A percentile compares a stretch with the other conserved stretches of the same genome.
Conservation (phyloP, 345 rosid genomes). For the Ricinus communis region DNA sequence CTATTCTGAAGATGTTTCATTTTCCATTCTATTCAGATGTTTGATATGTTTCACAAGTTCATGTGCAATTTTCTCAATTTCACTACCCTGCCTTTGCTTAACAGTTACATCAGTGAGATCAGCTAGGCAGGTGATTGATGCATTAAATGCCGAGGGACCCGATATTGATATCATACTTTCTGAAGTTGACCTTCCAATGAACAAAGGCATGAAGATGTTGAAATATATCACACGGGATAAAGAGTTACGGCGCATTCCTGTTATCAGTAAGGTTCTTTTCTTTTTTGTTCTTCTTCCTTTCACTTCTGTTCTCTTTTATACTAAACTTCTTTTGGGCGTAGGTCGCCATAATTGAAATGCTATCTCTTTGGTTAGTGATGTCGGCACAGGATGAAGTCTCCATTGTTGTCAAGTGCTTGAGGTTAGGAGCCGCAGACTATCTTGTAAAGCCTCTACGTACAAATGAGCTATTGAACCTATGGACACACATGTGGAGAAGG, state of each 20-base stretch:
- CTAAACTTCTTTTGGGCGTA: neutral
- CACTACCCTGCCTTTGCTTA: slow-evolving; percentile 18
- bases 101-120: slow-evolving; percentile 89
- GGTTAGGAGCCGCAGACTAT: slow-evolving; percentile 85
- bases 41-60: slow-evolving; percentile 4
- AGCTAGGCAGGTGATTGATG: slow-evolving; percentile 94
- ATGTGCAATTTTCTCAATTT: neutral
- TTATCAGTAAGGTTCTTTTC: slow-evolving; percentile 71
- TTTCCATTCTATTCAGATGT: neutral
- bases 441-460: slow-evolving; percentile 84
- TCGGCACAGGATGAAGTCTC: slow-evolving; percentile 82
- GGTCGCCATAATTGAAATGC: slow-evolving; percentile 3
- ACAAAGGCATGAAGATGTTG: slow-evolving; percentile 92
- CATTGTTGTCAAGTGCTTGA: slow-evolving; percentile 76
- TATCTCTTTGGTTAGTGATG: slow-evolving; percentile 58
- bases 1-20: neutral
- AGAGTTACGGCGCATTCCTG: slow-evolving; percentile 83
- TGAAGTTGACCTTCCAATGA: slow-evolving; percentile 95
- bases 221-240: slow-evolving; percentile 85
- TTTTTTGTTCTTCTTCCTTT: neutral
- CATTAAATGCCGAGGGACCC: slow-evolving; percentile 92
- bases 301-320: slow-evolving; percentile 6
- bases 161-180: slow-evolving; percentile 93
- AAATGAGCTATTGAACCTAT: slow-evolving; percentile 72
- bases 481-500: slow-evolving; percentile 90